Evolutionary conservation across 2,329 filamentous ascomycete species (phyloP).

Genomic region (Apiospora koreana): DNA sequence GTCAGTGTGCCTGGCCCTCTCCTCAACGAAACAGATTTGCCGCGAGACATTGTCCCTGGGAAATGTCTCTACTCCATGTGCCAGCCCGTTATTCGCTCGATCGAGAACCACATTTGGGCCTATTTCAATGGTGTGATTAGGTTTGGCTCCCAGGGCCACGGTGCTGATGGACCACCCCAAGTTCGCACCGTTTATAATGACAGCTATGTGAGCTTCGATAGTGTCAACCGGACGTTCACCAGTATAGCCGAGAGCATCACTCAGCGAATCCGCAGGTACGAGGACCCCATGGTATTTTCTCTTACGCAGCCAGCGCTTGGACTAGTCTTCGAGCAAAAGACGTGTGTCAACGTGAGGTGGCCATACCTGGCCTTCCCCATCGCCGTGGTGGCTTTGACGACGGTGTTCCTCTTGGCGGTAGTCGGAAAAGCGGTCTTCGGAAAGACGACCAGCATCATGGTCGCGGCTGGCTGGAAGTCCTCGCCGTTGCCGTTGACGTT

Average conservation of each 20-base stretch:
- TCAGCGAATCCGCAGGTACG: background rate
- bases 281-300: background rate
- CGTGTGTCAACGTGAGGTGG: constrained; percentile 10
- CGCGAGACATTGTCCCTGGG: background rate
- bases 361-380: background rate
- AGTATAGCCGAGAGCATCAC: constrained; percentile 4
- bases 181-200: background rate
- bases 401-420: background rate
- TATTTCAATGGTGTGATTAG: background rate
- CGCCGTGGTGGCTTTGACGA: background rate
- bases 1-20: background rate
- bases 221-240: background rate
- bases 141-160: no score
- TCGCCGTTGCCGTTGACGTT: constrained; percentile 6
- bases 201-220: constrained; percentile 2
- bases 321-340: background rate
- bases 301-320: background rate
- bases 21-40: background rate
- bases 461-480: constrained; percentile 3
- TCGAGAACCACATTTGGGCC: background rate
- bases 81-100: no score
- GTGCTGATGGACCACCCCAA: background rate
- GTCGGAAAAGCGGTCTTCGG: background rate
- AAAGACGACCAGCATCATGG: no score
- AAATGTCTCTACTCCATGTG: background rate